Percentiles rank a stretch among this genome's conserved stretches.
These are phyloP conservation scores for Globisporangium splendens DNA, from an alignment of 352 stramenopile species.

Conservation along the genomic window DNA sequence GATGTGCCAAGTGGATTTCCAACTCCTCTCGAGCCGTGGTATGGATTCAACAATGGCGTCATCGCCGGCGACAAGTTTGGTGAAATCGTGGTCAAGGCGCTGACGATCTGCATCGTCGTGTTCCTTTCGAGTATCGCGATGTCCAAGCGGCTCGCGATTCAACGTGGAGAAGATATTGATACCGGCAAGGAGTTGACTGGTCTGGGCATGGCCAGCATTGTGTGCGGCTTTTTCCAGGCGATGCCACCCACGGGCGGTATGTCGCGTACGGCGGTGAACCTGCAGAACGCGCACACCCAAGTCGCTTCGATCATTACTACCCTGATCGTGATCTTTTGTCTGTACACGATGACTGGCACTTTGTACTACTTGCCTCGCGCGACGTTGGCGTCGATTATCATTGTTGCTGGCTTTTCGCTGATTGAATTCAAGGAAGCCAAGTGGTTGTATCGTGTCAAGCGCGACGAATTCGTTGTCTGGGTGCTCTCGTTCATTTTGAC, in stretches of 20 bases:
- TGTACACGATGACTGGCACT: slow-evolving; percentile 83
- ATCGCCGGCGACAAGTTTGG: slow-evolving; percentile 39
- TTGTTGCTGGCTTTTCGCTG: slow-evolving; percentile 85
- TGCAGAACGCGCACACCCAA: slow-evolving; percentile 79
- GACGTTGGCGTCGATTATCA: slow-evolving; percentile 83
- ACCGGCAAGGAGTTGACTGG: slow-evolving; percentile 82
- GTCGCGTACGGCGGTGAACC: slow-evolving; percentile 87
- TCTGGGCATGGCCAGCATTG: slow-evolving; percentile 78
- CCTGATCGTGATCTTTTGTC: slow-evolving; percentile 78
- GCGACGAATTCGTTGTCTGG: slow-evolving; percentile 59
- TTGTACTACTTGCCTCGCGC: slow-evolving; percentile 84
- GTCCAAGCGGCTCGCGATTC: slow-evolving; percentile 74
- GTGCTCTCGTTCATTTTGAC: slow-evolving; percentile 46
- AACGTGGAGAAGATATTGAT: slow-evolving; percentile 64
- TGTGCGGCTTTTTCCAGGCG: slow-evolving; percentile 76
- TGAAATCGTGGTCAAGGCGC: slow-evolving; percentile 47
- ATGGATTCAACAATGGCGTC: slow-evolving; percentile 33
- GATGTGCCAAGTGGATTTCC: slow-evolving; percentile 65
- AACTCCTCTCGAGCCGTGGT: slow-evolving; percentile 33
- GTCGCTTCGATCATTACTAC: slow-evolving; percentile 82
- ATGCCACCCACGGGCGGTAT: slow-evolving; percentile 86
- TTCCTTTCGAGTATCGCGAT: slow-evolving; percentile 90
- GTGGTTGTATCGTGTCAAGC: slow-evolving; percentile 66
- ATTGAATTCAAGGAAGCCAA: slow-evolving; percentile 86
- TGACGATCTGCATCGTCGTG: slow-evolving; percentile 75